Base-by-base conservation (phyloP, 805 yeast genomes). In the Ogataea salicorniae region DNA sequence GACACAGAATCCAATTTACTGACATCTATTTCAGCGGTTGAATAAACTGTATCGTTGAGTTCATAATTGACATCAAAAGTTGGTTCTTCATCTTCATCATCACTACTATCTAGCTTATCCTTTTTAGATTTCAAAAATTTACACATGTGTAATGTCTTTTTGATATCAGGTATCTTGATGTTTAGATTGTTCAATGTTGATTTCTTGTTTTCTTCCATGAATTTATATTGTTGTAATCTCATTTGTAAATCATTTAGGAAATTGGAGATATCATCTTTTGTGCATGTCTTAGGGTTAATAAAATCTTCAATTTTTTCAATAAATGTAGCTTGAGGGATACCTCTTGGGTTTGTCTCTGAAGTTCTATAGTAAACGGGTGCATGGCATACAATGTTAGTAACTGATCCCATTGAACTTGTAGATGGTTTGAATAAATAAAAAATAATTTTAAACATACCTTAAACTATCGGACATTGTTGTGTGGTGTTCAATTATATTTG, bases 251-350 rank as follows among this genome's bases (percentile, higher is more conserved):
- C 77, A 42, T 75, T 73, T 70, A 92, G 78, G 34, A 85, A 74
- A 39, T 76, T 55, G 15, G 61, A 53, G 20, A 67, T 64, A 47
- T 67, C 70, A 17, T 63, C 64, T 39, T 63, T 66, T 14, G 68
- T 60, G 38, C 66, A 58, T 14, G 63, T 59, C 41, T 60, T 61
- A 9, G 61, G 58, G 46, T 81, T 84, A 52, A 90, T 77, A 56
- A 82, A 79, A 43, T 80, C 84, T 47, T 82, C 94, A 9, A 91
- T 94, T 47, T 81, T 80, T 52, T 86, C 95, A 45, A 94, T 81
- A 66, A 94, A 94, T 37, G 95, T 96, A 1, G 99, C 99, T 61
- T 87, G 86, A 6, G 99, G 99, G 48, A 94, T 94, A 4, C 99
- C 99, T 54, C 98, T 77, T 9, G 97, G 94, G 61, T 94, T 94